Conservation (phyloP, 2,329 filamentous ascomycete species). For the Coniosporium tulheliwenetii region DNA sequence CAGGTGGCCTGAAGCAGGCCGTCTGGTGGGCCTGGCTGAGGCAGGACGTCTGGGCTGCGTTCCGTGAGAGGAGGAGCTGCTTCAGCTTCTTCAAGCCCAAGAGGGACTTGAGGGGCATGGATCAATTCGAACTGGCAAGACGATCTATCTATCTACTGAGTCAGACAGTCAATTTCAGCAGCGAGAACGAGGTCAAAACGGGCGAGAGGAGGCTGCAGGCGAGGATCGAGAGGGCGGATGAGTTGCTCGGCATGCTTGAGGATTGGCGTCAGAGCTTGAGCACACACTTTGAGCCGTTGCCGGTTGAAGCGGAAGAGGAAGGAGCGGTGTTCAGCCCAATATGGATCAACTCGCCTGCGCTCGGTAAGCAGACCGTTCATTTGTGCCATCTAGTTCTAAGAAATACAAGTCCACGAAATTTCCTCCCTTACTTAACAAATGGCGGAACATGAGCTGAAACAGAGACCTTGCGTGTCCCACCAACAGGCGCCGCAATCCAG, state of each 20-base stretch:
- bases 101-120: slow-evolving; percentile 30
- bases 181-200: slow-evolving; percentile 31
- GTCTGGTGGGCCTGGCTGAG: slow-evolving; percentile 53
- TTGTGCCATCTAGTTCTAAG: too few relatives aligned
- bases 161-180: slow-evolving; percentile 42
- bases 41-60: slow-evolving; percentile 52
- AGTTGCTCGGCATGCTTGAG: slow-evolving; percentile 31
- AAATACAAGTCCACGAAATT: too few relatives aligned
- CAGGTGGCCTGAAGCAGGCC: slow-evolving; percentile 38
- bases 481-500: slow-evolving; percentile 31
- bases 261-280: slow-evolving; percentile 33
- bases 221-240: slow-evolving; percentile 30
- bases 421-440: too few relatives aligned
- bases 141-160: slow-evolving; percentile 39
- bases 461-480: slow-evolving; percentile 8
- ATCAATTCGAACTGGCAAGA: slow-evolving; percentile 37
- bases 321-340: slow-evolving; percentile 27
- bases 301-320: slow-evolving; percentile 8
- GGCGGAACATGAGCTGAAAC: too few relatives aligned
- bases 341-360: slow-evolving; percentile 35
- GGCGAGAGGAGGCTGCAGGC: slow-evolving; percentile 23
- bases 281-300: slow-evolving; percentile 27
- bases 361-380: slow-evolving; percentile 12
- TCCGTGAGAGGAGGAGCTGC: slow-evolving; percentile 38
- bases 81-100: slow-evolving; percentile 44